Base-by-base conservation (phyloP, 179 eudicot genomes). In the Vitellaria paradoxa region DNA sequence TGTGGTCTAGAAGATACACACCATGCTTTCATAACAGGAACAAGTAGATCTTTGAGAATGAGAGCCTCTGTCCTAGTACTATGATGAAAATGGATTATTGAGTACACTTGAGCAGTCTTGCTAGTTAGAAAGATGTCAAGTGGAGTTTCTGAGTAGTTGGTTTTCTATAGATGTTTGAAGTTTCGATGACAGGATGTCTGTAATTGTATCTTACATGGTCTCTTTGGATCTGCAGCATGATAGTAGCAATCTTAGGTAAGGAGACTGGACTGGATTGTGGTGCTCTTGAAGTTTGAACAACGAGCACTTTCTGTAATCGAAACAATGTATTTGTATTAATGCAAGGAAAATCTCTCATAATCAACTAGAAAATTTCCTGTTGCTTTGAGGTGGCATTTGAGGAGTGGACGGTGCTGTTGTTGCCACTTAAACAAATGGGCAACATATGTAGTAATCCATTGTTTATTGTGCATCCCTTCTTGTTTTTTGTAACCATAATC, bases 371-470 rank as follows among this genome's bases (percentile, higher is more conserved):
- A n/a, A 15, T 5, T 65, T 53, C 37, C 14, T 64, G 15, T 26
- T 76, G 72, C 65, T 65, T 64, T 75, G 62, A 76, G 65, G 55
- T 40, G 37, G 65, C 56, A 21, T 13, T 76, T 76, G 65, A 23
- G 4, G 63, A n/a, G 70, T 65, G 63, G 71, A 65, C 17, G 70
- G 49, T 37, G 65, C 10, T 72, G 60, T 46, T 66, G 56, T 62
- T 74, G 77, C 77, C 65, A 9, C n/a, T 18, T n/a, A 17, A 1
- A 53, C 46, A 26, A 46, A 47, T 45, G 8, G 56, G 77, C 12
- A 14, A 5, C 62, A 45, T 61, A 46, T 62, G 42, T 62, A 24
- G 57, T 64, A 9, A 46, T 46, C 6, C 13, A 52, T 26, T 47
- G 21, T 75, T 64, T 52, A 9, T 24, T 30, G 9, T 75, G 78